Evolutionary conservation across 225 moss, liverwort and hornwort species (phyloP).

Genomic region (Physcomitrium patens): DNA sequence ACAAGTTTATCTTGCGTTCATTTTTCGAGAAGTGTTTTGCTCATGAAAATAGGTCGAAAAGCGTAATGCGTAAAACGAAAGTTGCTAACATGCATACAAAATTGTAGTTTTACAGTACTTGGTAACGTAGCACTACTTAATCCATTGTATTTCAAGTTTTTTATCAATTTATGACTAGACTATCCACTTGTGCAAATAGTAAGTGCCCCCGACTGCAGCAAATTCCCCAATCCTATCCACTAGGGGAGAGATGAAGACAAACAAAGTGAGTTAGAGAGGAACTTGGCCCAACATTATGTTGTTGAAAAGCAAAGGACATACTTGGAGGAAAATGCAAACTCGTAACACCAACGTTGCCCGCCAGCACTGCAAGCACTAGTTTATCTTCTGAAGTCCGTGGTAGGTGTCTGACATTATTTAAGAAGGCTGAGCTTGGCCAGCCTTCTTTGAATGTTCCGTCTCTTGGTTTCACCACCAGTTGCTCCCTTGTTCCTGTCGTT

Average conservation of each 20-base stretch:
- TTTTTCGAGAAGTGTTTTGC: not conserved
- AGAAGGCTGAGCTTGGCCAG: constrained; percentile 37
- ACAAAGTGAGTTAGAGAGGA: not conserved
- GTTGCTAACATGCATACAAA: constrained; percentile 6
- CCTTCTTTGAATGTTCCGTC: constrained; percentile 42
- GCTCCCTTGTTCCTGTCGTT: constrained; percentile 43
- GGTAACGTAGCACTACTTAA: not conserved
- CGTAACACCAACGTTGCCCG: constrained; percentile 51
- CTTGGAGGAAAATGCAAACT: constrained; percentile 48
- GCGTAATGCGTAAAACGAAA: not conserved
- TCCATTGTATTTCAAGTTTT: not conserved
- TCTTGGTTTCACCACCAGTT: constrained; percentile 58
- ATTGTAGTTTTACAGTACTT: not conserved
- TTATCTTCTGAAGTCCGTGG: constrained; percentile 63
- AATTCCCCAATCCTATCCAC: not conserved
- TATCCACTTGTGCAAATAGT: not conserved
- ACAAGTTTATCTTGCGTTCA: not conserved
- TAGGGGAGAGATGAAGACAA: not conserved
- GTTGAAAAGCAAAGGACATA: constrained; percentile 32
- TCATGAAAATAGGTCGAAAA: constrained; percentile 1
- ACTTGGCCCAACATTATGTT: not conserved
- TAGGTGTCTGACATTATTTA: constrained; percentile 38
- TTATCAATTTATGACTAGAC: not conserved
- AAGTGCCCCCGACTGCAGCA: not conserved
- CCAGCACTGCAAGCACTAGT: constrained; percentile 51